Evolutionary conservation across 2,329 filamentous ascomycete genomes (phyloP).

Genomic region (Sphaceloma murrayae): DNA sequence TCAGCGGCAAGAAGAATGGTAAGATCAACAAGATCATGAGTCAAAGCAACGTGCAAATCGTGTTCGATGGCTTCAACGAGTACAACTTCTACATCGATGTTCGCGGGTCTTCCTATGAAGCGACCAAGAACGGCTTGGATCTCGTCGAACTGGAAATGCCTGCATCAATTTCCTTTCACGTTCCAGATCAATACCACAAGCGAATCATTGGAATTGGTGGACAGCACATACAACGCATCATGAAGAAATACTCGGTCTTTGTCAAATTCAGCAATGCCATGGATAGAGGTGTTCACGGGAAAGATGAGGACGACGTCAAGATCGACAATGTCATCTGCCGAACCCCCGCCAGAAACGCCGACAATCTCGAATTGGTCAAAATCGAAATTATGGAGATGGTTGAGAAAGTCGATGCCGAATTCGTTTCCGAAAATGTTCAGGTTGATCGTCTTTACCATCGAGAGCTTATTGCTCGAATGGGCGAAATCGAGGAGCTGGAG

Average conservation of each 20-base stretch:
- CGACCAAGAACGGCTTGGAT: conserved; percentile 82
- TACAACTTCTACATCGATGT: conserved; percentile 99
- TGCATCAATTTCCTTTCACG: conserved; percentile 96
- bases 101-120: conserved; percentile 82
- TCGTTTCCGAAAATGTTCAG: conserved; percentile 84
- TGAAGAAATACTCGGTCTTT: conserved; percentile 99
- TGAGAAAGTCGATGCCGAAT: conserved; percentile 92
- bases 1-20: conserved; percentile 98
- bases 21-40: conserved; percentile 99
- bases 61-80: conserved; percentile 98
- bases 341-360: conserved; percentile 90
- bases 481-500: conserved; percentile 87
- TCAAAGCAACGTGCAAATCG: conserved; percentile 97
- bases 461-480: conserved; percentile 77
- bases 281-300: conserved; percentile 87
- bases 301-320: conserved; percentile 96
- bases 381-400: conserved; percentile 99
- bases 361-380: conserved; percentile 94
- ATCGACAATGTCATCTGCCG: conserved; percentile 98
- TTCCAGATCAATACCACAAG: conserved; percentile 98
- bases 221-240: conserved; percentile 97
- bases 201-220: conserved; percentile 97
- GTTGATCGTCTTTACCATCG: conserved; percentile 94
- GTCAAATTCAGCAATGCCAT: conserved; percentile 99
- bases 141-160: conserved; percentile 99